Conservation (phyloP, 169 alveolate species). For the Plasmodium fragile region DNA sequence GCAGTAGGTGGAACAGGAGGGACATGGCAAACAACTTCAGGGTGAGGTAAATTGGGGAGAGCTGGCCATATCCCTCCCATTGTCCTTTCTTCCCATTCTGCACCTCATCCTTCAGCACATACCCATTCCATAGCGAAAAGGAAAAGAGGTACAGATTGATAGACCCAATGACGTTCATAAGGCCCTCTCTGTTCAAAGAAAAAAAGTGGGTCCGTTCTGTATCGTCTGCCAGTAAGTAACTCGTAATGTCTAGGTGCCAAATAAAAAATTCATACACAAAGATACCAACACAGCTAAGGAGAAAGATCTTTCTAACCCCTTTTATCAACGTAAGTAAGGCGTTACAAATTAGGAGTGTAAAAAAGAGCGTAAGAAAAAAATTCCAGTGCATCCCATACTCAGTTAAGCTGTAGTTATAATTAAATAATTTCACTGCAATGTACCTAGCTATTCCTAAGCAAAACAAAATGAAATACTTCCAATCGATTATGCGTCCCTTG, state of each 20-base stretch:
- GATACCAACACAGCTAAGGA: constrained; percentile 26
- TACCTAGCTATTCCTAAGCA: constrained; percentile 38
- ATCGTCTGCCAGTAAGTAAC: constrained; percentile 2
- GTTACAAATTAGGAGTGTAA: constrained; percentile 9
- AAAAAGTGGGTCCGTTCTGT: constrained; percentile 14
- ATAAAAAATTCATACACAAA: constrained; percentile 12
- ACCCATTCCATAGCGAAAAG: background rate
- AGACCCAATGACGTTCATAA: constrained; percentile 50
- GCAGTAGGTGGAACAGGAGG: constrained; percentile 29
- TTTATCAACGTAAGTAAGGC: background rate
- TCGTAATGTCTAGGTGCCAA: constrained; percentile 1
- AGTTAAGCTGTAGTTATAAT: constrained; percentile 28
- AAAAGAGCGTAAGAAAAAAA: constrained; percentile 34
- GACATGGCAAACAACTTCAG: constrained; percentile 11
- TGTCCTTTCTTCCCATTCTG: background rate
- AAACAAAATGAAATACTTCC: constrained; percentile 36
- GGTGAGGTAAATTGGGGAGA: background rate
- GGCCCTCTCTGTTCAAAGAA: constrained; percentile 50
- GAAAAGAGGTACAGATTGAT: constrained; percentile 39
- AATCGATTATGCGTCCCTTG: constrained; percentile 8
- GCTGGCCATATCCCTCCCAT: background rate
- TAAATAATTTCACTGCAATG: constrained; percentile 20
- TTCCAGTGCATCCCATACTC: constrained; percentile 74
- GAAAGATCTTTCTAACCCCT: background rate
- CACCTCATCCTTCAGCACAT: background rate